Evolutionary conservation across 2,329 filamentous ascomycete genomes (phyloP), one percentile per base, ranked within the genome.

Genomic region (Exophiala sideris): DNA sequence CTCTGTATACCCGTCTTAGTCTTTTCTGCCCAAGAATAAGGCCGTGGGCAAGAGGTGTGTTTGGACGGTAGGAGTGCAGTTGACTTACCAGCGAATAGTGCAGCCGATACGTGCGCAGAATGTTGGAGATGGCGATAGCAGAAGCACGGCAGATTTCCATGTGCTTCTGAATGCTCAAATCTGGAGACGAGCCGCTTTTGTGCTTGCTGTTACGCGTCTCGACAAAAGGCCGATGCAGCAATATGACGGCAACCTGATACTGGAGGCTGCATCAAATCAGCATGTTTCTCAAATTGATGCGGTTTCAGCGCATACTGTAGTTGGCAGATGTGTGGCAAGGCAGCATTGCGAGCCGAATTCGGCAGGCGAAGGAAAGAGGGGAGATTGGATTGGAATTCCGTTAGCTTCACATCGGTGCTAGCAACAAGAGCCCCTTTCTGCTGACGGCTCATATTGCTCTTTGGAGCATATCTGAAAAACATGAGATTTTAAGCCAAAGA

Each of bases 171-270:
- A 12, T 20, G 45, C 20, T 14, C 29, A 16, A 34, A 34, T 10
- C 35, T n/a, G 33, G 12, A 6, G 18, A 21, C 33, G 29, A 16
- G 45, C n/a, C 12, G 12, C 16, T 36, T 32, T 14, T 20, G 12
- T 11, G 18, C 14, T 38, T 48, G 14, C n/a, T 7, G n/a, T 48
- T 16, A 34, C 33, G 29, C 18, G 14, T 24, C 18, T 16, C 21
- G 33, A 45, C 14, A 24, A 45, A 45, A 8, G 42, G 42, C 24
- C 42, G 42, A 45, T 45, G 42, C 21, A 45, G 42, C 16, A 45
- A 32, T 21, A 45, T 45, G 8, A 29, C 18, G 24, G 29, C 42
- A 8, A 32, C 29, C 24, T 45, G 42, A 32, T 45, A 45, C 16
- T 45, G 42, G 24, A 45, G 16, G 14, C 42, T 45, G 21, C 20